phyloP scores from a whole-genome alignment of 805 yeast species.

The Candida awuae region DNA sequence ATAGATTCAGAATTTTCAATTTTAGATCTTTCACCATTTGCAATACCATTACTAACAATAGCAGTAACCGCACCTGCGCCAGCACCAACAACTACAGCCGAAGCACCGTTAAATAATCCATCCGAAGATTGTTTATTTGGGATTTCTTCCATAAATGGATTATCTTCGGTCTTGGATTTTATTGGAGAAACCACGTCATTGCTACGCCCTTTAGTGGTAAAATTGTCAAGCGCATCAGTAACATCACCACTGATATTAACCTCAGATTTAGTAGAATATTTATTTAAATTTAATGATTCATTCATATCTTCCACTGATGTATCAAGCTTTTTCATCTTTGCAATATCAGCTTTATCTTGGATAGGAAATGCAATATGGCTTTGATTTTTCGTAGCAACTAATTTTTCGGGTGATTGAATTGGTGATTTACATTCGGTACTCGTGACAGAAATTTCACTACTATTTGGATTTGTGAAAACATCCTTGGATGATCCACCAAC shows the following conservation, averaged over 20 bases:
- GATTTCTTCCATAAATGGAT: not conserved
- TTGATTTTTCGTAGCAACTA: not conserved
- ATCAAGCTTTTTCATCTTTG: slow-evolving; percentile 23
- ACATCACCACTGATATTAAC: slow-evolving; percentile 12
- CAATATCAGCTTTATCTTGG: slow-evolving; percentile 17
- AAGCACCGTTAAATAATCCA: not conserved
- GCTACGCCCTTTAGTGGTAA: slow-evolving; percentile 25
- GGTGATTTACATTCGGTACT: slow-evolving; percentile 1
- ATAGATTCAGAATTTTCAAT: not conserved
- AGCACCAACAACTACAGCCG: not conserved
- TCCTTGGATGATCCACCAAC: not conserved
- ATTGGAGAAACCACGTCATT: not conserved
- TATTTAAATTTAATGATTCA: slow-evolving; percentile 1
- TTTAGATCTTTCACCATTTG: not conserved
- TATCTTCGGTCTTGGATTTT: not conserved
- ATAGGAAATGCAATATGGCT: slow-evolving; percentile 14
- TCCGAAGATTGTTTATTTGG: not conserved
- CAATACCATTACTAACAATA: not conserved
- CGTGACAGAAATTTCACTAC: not conserved
- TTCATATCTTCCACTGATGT: slow-evolving; percentile 11
- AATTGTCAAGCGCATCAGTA: slow-evolving; percentile 24
- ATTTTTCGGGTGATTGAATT: not conserved
- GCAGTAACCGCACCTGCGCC: not conserved
- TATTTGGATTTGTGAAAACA: not conserved
- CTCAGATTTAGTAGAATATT: slow-evolving; percentile 12